Base-by-base conservation (phyloP, 1,284 basidiomycete genomes). In the Neotropicomus parvogracilis region DNA sequence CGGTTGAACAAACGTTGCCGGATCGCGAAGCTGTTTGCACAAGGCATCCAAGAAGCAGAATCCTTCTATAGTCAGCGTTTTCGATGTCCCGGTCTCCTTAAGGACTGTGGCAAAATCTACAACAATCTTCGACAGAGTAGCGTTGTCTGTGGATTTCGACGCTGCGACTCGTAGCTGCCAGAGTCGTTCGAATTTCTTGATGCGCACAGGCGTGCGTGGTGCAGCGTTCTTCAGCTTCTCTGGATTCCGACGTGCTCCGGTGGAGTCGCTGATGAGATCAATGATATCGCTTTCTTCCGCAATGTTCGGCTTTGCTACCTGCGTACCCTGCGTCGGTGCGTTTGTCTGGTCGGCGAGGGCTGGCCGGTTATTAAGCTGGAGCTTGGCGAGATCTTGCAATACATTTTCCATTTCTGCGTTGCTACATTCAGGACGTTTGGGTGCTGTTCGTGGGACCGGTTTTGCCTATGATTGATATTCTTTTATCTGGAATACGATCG, bases 61-160 rank as follows among this genome's bases (percentile, higher is more conserved):
- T 9, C 78, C 86, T 55, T 88, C 85, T 62, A 79, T 81, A 26
- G 85, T 88, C 46, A 88, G 60, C 36, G 77, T 79, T 53, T 75
- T 75, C 39, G 82, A 85, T 21, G 82, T 83, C 44, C 75, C 79
- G 56, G 79, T 83, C 54, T 75, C 75, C 59, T 79, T 75, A 60
- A 88, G 69, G 27, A 80, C 73, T 26, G 70, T 70, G 10, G 75
- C 67, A 57, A 88, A 88, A 43, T 84, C 79, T 33, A 60, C 58
- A 27, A 87, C 78, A 20, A 78, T 63, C 37, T 65, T 62, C 11
- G 81, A 73, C 31, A 88, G 70, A 21, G 68, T 65, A 6, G 50
- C 53, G 53, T 85, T 86, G 58, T 83, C 76, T 7, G 69, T 71
- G 7, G 81, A 76, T n/a, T 66, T 63, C 5, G 66, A 64, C 17